Evolutionary conservation across 257 asterid genomes (phyloP), one percentile per base, ranked within the genome.

Genomic region (Solanum chiquidenum): DNA sequence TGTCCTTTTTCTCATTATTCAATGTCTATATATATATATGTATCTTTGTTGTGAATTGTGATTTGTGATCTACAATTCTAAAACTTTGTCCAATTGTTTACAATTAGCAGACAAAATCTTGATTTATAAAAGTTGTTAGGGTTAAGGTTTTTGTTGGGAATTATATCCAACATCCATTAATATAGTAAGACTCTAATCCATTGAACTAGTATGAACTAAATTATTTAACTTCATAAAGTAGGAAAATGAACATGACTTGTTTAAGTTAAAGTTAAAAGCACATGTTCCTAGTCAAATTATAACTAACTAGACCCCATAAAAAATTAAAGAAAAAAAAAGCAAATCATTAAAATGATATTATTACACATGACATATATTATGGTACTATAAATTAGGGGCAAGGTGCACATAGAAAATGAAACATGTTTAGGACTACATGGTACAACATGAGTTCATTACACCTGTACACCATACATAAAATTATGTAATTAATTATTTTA

Each of bases 401-500:
- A 44, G 55, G 52, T 31, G 88, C 49, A 21, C 55, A 73, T n/a
- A 46, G 66, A 71, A 86, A 72, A 73, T 85, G 76, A 68, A 35
- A 72, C 88, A 69, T 66, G 86, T 82, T 82, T 20, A 82, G 71
- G 69, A 49, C 68, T 49, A 80, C 85, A 29, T 80, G 29, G 29
- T 80, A 49, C 85, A 49, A 16, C 13, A 73, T 33, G 25, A 71
- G 25, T 33, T 33, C 7, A 4, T 9, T 49, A 29, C 85, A 79
- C 66, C 40, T 79, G 40, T 44, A 79, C 27, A 49, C 85, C 68
- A 80, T 9, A 80, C 37, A 40, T 40, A 44, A 76, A 76, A 38
- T 42, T 40, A 52, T 25, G 33, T 35, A 77, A 91, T 86, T 35
- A 77, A 89, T 86, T 88, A 91, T 88, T 89, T 49, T 84, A 84